phyloP scores from a whole-genome alignment of 257 asterid species.

The Cinchona pubescens region DNA sequence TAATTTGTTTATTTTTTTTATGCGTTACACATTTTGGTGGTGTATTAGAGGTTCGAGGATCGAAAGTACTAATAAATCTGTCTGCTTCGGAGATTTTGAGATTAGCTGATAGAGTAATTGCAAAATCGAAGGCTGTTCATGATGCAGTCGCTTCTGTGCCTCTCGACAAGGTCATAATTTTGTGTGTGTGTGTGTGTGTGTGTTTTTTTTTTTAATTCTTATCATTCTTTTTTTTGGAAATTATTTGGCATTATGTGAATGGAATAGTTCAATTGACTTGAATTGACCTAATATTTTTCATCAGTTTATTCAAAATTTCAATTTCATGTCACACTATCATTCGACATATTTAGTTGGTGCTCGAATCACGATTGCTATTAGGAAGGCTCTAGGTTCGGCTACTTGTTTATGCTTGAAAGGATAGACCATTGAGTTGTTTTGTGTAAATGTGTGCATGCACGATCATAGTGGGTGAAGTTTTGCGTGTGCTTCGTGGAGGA shows the following conservation, averaged over 20 bases:
- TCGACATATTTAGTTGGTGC: not conserved
- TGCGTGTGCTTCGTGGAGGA: not conserved
- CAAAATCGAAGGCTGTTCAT: constrained; percentile 66
- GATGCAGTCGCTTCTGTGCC: constrained; percentile 86
- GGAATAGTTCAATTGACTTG: not conserved
- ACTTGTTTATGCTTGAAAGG: not conserved
- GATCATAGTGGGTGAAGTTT: not conserved
- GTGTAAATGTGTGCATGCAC: not conserved
- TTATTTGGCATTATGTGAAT: not conserved
- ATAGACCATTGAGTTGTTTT: not conserved
- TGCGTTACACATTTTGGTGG: too few relatives aligned
- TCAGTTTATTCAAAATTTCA: not conserved
- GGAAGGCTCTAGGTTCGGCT: not conserved
- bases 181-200: not conserved
- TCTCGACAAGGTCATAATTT: constrained; percentile 60
- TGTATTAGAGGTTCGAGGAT: constrained; percentile 62
- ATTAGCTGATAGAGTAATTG: constrained; percentile 66
- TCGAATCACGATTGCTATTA: not conserved
- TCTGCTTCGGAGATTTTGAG: constrained; percentile 73
- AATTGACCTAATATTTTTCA: not conserved
- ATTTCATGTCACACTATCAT: too few relatives aligned
- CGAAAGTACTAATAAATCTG: constrained; percentile 49
- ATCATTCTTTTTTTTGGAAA: not conserved
- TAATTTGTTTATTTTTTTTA: not conserved
- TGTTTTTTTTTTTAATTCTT: not conserved